These are phyloP conservation scores for Sambucus nigra DNA, from an alignment of 129 eudicot genomes.

Conservation along the genomic window DNA sequence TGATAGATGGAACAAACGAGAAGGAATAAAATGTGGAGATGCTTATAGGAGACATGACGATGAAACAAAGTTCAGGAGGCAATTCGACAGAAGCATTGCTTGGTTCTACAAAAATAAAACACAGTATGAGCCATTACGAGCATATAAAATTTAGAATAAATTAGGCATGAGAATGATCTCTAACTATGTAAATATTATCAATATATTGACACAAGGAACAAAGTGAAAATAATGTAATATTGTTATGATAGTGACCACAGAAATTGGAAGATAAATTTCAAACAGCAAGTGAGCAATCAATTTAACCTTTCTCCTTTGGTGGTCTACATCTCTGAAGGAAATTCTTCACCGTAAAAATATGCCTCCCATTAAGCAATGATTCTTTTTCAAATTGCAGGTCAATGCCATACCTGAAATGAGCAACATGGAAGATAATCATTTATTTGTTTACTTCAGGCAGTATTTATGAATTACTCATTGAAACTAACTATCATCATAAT, in stretches of 20 bases:
- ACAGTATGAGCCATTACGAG: background rate
- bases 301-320: constrained; percentile 51
- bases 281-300: background rate
- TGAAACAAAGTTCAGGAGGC: constrained; percentile 72
- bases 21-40: constrained; percentile 48
- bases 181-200: background rate
- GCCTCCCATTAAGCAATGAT: constrained; percentile 44
- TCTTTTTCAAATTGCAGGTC: constrained; percentile 32
- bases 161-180: background rate
- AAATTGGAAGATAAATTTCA: background rate
- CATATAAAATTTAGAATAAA: background rate
- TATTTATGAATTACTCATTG: background rate
- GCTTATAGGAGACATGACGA: constrained; percentile 72
- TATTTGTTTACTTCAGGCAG: too few species aligned
- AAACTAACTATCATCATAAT: background rate
- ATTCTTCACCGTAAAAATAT: constrained; percentile 43
- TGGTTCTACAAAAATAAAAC: constrained; percentile 37
- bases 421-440: background rate
- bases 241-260: background rate
- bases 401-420: constrained; percentile 39
- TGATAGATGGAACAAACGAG: constrained; percentile 65
- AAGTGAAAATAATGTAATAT: background rate
- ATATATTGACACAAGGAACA: background rate
- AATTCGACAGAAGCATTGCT: constrained; percentile 49
- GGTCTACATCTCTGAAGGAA: constrained; percentile 38